Evolutionary conservation across 108 stramenopile genomes (phyloP).

Genomic region (Asterionellopsis glacialis): DNA sequence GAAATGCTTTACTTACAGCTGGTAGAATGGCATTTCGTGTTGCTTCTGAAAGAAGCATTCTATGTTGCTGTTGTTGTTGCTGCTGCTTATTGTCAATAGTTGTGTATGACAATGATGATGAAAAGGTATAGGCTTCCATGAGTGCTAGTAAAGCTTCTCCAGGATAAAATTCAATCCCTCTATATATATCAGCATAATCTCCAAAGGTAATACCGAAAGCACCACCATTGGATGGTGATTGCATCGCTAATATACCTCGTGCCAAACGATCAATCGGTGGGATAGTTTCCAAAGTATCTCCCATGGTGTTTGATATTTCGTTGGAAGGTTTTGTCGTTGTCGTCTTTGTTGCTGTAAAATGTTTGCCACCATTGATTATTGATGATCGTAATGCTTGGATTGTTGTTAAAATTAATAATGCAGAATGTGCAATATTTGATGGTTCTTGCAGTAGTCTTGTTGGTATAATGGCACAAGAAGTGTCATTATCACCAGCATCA

Average conservation of each 20-base stretch:
- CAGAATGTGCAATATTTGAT: slow-evolving; percentile 45
- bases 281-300: not conserved
- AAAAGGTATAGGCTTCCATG: slow-evolving; percentile 25
- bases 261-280: slow-evolving; percentile 20
- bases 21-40: slow-evolving; percentile 16
- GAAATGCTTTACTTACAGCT: slow-evolving; percentile 23
- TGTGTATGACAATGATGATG: too few relatives aligned
- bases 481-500: too few relatives aligned
- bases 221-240: slow-evolving; percentile 20
- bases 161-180: slow-evolving; percentile 44
- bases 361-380: too few relatives aligned
- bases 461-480: too few relatives aligned
- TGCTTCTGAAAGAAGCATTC: not conserved
- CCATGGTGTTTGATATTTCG: too few relatives aligned
- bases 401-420: slow-evolving; percentile 20
- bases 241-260: slow-evolving; percentile 32
- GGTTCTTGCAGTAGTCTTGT: slow-evolving; percentile 18
- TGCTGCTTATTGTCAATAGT: too few relatives aligned
- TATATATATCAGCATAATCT: slow-evolving; percentile 10
- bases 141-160: slow-evolving; percentile 46
- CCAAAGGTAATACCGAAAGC: slow-evolving; percentile 22
- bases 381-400: slow-evolving; percentile 9
- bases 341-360: too few relatives aligned
- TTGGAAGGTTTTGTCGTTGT: too few relatives aligned
- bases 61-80: too few relatives aligned